These are phyloP conservation scores for Leishmania tropica DNA, from an alignment of 208 protist species.

Conservation along the genomic window DNA sequence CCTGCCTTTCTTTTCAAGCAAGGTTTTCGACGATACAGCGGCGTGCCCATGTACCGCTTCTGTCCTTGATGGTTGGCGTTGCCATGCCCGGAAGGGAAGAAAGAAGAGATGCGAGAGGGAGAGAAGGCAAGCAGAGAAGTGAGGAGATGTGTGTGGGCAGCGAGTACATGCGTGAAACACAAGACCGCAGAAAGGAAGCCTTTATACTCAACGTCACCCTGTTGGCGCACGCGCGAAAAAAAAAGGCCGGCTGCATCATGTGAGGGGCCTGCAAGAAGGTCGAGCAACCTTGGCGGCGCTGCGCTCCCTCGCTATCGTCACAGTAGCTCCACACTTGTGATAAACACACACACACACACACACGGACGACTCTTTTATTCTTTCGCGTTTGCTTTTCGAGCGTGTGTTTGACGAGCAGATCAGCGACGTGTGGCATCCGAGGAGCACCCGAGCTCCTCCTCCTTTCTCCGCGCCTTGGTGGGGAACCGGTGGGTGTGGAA, in stretches of 20 bases:
- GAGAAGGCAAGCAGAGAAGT: neutral
- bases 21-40: neutral
- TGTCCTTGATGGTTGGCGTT: neutral
- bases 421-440: neutral
- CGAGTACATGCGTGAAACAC: neutral
- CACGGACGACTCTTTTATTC: neutral
- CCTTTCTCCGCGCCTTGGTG: neutral
- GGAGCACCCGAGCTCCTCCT: neutral
- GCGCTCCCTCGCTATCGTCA: neutral
- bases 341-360: neutral
- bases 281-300: neutral
- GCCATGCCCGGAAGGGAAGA: neutral
- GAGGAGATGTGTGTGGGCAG: neutral
- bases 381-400: neutral
- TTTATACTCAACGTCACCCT: neutral
- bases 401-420: neutral
- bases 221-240: neutral
- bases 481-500: neutral
- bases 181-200: neutral
- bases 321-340: neutral
- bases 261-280: neutral
- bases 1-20: neutral
- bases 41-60: neutral
- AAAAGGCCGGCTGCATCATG: neutral
- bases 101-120: neutral